Conservation (phyloP, 306 rosid species). For the Rosa rugosa region DNA sequence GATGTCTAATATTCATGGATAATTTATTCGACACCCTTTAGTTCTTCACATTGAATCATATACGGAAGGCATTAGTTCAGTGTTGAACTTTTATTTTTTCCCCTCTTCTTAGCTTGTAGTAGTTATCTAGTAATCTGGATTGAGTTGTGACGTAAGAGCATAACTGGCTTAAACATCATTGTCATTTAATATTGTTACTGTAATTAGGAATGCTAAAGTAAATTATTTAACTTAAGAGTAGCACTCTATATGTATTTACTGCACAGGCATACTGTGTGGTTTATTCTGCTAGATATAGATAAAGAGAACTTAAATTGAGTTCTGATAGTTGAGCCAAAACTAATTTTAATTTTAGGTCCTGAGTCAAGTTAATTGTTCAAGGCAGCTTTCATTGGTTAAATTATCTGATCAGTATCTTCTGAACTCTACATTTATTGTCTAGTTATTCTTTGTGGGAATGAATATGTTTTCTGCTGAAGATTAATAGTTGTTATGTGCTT, state of each 20-base stretch:
- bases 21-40: slow-evolving; percentile 1
- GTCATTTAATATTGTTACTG: neutral
- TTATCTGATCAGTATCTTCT: neutral
- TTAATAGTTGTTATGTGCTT: slow-evolving; percentile 29
- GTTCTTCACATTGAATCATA: neutral
- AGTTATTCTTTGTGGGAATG: neutral
- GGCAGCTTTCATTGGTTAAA: neutral
- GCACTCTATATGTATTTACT: neutral
- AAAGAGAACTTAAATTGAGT: neutral
- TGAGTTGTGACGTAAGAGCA: neutral
- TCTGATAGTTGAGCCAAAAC: neutral
- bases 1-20: slow-evolving; percentile 15
- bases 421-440: neutral
- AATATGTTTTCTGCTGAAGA: slow-evolving; percentile 11
- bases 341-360: neutral
- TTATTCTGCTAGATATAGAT: neutral
- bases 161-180: neutral
- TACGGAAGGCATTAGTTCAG: neutral
- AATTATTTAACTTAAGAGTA: neutral
- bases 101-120: neutral
- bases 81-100: neutral
- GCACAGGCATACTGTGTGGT: neutral
- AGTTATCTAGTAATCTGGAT: neutral
- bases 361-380: neutral
- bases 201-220: neutral